A percentile compares a stretch with the other conserved stretches of the same genome.
These are phyloP conservation scores for Sordariomycetes sp. DNA, from an alignment of 2,329 filamentous ascomycete species.

Conservation along the genomic window DNA sequence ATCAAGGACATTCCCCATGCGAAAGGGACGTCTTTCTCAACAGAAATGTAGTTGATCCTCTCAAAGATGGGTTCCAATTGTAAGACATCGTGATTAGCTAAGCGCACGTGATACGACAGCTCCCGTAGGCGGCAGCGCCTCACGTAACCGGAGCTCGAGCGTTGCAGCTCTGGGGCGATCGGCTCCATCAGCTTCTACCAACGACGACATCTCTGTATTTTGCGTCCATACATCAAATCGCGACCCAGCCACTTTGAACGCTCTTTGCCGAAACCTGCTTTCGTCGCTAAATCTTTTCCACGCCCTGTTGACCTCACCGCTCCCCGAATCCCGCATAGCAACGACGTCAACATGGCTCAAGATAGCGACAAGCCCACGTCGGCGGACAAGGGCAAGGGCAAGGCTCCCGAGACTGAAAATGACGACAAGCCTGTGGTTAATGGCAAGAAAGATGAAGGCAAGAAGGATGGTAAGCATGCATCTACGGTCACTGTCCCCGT, in stretches of 20 bases:
- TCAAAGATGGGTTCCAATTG: no score
- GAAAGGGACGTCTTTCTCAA: no score
- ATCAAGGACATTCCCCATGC: no score
- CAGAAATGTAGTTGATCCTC: no score
- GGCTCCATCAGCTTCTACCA: conserved; percentile 27
- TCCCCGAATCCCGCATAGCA: conserved; percentile 4
- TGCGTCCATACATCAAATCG: background rate
- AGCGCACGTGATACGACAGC: conserved; percentile 6
- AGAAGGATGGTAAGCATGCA: conserved; percentile 36
- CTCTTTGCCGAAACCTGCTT: background rate
- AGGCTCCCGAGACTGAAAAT: conserved; percentile 64
- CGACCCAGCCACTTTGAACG: background rate
- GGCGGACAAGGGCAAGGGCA: conserved; percentile 93
- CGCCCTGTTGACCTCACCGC: background rate
- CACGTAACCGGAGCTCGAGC: conserved; percentile 32
- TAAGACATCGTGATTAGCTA: background rate
- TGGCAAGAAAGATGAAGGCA: conserved; percentile 64
- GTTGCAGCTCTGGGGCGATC: conserved; percentile 23
- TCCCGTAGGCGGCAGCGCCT: conserved; percentile 32
- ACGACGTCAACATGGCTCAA: conserved; percentile 68
- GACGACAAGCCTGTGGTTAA: conserved; percentile 62
- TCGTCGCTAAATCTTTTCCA: background rate
- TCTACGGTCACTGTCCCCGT: conserved; percentile 1
- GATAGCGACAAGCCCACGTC: conserved; percentile 79
- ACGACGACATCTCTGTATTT: conserved; percentile 5